Evolutionary conservation across 1,284 basidiomycete genomes (phyloP).

Genomic region (Hypsizygus ulmarius): DNA sequence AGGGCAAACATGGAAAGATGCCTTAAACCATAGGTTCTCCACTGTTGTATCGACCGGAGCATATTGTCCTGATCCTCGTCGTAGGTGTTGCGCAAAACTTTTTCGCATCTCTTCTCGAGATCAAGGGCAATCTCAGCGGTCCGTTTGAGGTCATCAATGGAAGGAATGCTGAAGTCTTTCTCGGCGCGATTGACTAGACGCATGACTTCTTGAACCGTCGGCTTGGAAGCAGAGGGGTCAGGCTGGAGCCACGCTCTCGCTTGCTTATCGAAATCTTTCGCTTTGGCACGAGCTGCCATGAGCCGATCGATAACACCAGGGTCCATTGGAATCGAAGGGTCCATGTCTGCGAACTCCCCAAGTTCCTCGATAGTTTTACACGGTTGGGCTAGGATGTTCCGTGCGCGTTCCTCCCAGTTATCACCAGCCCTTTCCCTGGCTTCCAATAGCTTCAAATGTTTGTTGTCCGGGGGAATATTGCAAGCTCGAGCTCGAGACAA

Average conservation of each 20-base stretch:
- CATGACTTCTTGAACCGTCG: conserved; percentile 64
- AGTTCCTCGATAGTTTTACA: conserved; percentile 72
- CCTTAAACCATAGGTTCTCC: conserved; percentile 67
- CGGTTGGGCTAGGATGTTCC: conserved; percentile 57
- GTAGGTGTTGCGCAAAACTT: conserved; percentile 65
- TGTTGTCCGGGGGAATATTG: conserved; percentile 60
- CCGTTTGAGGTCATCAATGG: conserved; percentile 62
- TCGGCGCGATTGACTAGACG: conserved; percentile 66
- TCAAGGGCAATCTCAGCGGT: conserved; percentile 70
- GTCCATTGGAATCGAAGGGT: conserved; percentile 62
- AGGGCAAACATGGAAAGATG: conserved; percentile 71
- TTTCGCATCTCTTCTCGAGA: conserved; percentile 69
- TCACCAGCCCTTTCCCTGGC: conserved; percentile 58
- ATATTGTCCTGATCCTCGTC: conserved; percentile 57
- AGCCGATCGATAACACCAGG: conserved; percentile 58
- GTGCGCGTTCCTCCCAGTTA: conserved; percentile 70
- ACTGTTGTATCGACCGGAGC: conserved; percentile 66
- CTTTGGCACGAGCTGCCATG: conserved; percentile 57
- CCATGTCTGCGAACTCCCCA: conserved; percentile 61
- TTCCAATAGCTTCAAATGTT: conserved; percentile 56
- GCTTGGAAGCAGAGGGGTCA: conserved; percentile 49
- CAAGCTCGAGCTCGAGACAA: conserved; percentile 66
- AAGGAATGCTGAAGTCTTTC: conserved; percentile 68
- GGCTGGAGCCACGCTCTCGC: conserved; percentile 66
- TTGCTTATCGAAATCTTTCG: conserved; percentile 73